Conservation (phyloP, 768 basidiomycete genomes). For the Boletus huronensis region DNA sequence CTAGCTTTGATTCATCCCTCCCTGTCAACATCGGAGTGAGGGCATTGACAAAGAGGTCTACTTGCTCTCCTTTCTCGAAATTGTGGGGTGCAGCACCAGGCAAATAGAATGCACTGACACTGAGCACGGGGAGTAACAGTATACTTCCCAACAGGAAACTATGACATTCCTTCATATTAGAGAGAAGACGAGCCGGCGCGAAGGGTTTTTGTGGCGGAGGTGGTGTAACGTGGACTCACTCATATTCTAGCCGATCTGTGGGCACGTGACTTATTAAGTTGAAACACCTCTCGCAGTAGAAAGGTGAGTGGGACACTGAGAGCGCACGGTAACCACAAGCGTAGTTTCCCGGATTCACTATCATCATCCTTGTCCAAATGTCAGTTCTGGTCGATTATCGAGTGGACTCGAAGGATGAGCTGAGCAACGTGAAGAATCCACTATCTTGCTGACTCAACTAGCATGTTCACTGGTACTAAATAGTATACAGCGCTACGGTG, state of each 20-base stretch:
- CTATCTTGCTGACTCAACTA: not conserved
- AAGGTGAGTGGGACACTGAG: no score
- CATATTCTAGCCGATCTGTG: not conserved
- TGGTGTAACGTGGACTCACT: constrained; percentile 5
- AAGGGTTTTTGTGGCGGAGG: not conserved
- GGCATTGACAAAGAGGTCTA: constrained; percentile 82
- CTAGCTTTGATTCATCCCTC: constrained; percentile 68
- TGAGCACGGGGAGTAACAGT: constrained; percentile 16
- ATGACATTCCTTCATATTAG: constrained; percentile 21
- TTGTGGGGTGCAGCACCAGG: constrained; percentile 88
- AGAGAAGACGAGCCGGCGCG: not conserved
- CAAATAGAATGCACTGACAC: constrained; percentile 75
- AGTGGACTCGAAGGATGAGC: not conserved
- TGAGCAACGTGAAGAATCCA: not conserved
- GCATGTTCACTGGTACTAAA: not conserved
- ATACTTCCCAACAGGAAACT: constrained; percentile 13
- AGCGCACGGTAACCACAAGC: no score
- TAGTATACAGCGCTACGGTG: not conserved
- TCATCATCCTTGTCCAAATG: no score
- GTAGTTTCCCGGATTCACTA: no score
- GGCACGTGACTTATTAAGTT: constrained; percentile 16
- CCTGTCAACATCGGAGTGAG: constrained; percentile 80
- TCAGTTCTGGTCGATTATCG: not conserved
- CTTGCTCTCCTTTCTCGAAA: constrained; percentile 68
- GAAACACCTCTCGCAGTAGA: not conserved